Percentiles rank a stretch among this genome's conserved stretches.
These are phyloP conservation scores for Mycena albidolilacea DNA, from an alignment of 768 basidiomycete genomes.

Conservation along the genomic window DNA sequence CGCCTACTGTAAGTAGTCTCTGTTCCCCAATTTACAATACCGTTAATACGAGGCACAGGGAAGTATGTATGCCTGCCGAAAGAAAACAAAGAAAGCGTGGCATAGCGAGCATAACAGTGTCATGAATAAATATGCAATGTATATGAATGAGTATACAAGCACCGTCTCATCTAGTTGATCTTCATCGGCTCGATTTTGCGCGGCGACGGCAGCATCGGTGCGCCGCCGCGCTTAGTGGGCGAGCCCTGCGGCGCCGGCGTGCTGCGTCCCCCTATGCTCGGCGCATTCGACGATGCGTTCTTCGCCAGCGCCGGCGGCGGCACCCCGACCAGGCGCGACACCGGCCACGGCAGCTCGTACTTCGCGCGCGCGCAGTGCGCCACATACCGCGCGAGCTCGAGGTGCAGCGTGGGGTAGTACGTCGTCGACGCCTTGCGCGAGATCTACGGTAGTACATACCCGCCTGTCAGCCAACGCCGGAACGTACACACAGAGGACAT, in stretches of 20 bases:
- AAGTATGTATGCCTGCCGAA: no score
- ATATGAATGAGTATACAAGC: background rate
- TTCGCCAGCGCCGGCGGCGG: slow-evolving; percentile 80
- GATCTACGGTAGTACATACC: slow-evolving; percentile 65
- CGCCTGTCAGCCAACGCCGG: slow-evolving; percentile 11
- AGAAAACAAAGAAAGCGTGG: slow-evolving; percentile 1
- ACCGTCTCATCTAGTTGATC: slow-evolving; percentile 15
- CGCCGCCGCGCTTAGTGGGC: slow-evolving; percentile 32
- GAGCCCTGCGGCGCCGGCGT: slow-evolving; percentile 32
- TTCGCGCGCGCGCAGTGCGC: slow-evolving; percentile 73
- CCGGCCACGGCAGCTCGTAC: slow-evolving; percentile 85
- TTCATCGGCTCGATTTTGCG: slow-evolving; percentile 35
- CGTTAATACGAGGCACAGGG: no score
- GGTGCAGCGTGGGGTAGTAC: slow-evolving; percentile 95
- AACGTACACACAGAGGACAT: slow-evolving; percentile 32
- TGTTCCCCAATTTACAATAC: no score
- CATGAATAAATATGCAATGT: background rate
- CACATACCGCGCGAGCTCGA: slow-evolving; percentile 93
- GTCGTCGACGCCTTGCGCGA: slow-evolving; percentile 94
- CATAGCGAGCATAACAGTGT: slow-evolving; percentile 4
- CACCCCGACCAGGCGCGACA: slow-evolving; percentile 83
- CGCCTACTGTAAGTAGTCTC: no score
- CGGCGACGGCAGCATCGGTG: slow-evolving; percentile 31
- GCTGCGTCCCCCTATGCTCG: slow-evolving; percentile 39
- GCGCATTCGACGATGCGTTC: slow-evolving; percentile 37